Evolutionary conservation across 495 filamentous ascomycete genomes (phyloP), one percentile per base, ranked within the genome.

Genomic region (Corynascus novoguineensis): DNA sequence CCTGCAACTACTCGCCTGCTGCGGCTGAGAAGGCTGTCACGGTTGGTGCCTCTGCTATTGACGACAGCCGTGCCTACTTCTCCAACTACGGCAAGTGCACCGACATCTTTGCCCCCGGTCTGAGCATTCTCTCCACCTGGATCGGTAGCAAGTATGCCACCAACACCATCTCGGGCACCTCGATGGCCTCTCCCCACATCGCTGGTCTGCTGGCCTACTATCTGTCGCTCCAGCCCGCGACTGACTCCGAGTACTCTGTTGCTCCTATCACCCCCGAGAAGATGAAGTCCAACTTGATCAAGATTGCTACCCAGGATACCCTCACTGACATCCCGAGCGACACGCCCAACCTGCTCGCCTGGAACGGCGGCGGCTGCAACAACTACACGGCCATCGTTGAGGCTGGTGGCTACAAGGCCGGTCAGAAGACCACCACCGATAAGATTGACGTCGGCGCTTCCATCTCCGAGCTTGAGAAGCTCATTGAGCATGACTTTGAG

Each of bases 31-130:
- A 92, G 70, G 92, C 95, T 53, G 86, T 99, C 66, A 99, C 95
- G 47, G 95, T 99, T 57, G 95, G 92, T 70, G 95, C 95, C 59
- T 95, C 90, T 19, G 95, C 88, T 57, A 81, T 99, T 31, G 81
- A 81, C 62, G 95, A 99, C 72, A 89, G 91, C 81, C 92, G 95
- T 74, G 95, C 95, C 60, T 99, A 97, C 83, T 99, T 99, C 86
- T 97, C 95, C 83, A 99, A 99, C 86, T 97, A 85, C 75, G 95
- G 95, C 71, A 92, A 91, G 82, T 99, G 95, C 82, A 96, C 92
- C 69, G 91, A 97, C 72, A 97, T 99, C 79, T 99, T 99, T 70
- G 95, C 91, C 54, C 95, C 95, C 50, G 95, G 95, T 64, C 80
- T 97, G 47, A 96, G 90, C 85, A 97, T 99, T 62, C 80, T 87